Percentiles rank a stretch among this genome's conserved stretches.
Evolutionary conservation across 352 stramenopile genomes (phyloP).

Genomic region (Phytophthora citricola): DNA sequence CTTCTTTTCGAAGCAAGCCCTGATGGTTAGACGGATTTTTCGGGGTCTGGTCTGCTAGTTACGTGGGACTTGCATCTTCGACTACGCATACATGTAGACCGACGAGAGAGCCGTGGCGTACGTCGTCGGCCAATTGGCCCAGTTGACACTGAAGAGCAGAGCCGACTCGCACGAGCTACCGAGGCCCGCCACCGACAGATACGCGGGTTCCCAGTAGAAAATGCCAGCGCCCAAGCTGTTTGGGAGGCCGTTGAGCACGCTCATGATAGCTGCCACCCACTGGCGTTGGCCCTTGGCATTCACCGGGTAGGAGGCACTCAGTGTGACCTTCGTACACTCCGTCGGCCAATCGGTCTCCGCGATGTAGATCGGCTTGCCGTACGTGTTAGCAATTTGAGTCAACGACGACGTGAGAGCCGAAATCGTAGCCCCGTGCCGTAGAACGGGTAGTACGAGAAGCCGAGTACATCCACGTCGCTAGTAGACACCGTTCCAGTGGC

Average conservation of each 20-base stretch:
- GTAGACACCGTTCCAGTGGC: conserved; percentile 33
- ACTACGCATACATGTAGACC: conserved; percentile 30
- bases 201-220: conserved; percentile 48
- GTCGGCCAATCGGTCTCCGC: conserved; percentile 46
- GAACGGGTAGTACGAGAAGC: conserved; percentile 50
- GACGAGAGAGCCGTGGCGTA: conserved; percentile 35
- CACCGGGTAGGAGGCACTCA: conserved; percentile 35
- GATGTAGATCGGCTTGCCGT: conserved; percentile 38
- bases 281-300: conserved; percentile 34
- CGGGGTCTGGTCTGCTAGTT: conserved; percentile 2
- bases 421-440: conserved; percentile 41
- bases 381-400: conserved; percentile 34
- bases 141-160: conserved; percentile 41
- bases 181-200: conserved; percentile 28
- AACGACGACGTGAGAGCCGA: conserved; percentile 37
- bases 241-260: conserved; percentile 27
- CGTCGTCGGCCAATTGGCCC: conserved; percentile 28
- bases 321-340: conserved; percentile 27
- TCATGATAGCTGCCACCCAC: conserved; percentile 35
- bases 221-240: conserved; percentile 34
- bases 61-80: background rate
- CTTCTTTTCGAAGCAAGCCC: background rate
- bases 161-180: conserved; percentile 37
- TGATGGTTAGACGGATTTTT: background rate
- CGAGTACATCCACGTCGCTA: conserved; percentile 40